Conservation (phyloP, 2,329 filamentous ascomycete species). For the Elsinoe ampelina region DNA sequence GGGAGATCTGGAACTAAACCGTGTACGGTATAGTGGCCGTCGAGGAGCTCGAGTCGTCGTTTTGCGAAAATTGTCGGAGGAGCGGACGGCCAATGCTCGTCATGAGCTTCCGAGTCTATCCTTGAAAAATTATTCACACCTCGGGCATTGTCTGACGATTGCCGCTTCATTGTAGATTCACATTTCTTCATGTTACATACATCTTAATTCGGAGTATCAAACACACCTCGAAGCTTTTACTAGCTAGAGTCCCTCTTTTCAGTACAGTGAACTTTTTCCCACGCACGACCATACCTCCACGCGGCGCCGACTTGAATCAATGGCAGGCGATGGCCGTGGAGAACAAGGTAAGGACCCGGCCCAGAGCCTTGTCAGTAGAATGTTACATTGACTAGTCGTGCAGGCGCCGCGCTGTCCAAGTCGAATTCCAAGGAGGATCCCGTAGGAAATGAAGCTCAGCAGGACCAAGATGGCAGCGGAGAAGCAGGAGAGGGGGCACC, state of each 20-base stretch:
- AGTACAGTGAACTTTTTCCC: neutral
- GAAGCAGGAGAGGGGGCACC: constrained; percentile 1
- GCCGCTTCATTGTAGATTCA: neutral
- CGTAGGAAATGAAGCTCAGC: neutral
- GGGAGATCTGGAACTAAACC: constrained; percentile 2
- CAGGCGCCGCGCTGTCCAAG: constrained; percentile 6
- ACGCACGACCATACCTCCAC: neutral
- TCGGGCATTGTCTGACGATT: neutral
- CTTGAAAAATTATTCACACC: constrained; percentile 6
- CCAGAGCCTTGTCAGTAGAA: neutral
- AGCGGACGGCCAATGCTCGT: neutral
- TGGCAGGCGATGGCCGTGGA: constrained; percentile 12
- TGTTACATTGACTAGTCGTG: neutral
- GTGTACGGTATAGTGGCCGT: neutral
- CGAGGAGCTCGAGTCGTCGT: neutral
- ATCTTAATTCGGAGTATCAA: neutral
- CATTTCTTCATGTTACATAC: neutral
- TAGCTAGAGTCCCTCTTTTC: constrained; percentile 8
- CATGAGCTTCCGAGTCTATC: constrained; percentile 3
- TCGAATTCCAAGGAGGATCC: neutral
- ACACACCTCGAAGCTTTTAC: neutral
- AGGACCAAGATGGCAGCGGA: constrained; percentile 7
- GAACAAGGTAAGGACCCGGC: constrained; percentile 10
- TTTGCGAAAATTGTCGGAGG: constrained; percentile 1
- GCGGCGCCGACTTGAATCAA: constrained; percentile 6